These are phyloP conservation scores for Cordyceps militaris DNA, from an alignment of 2,329 filamentous ascomycete genomes.

Conservation along the genomic window DNA sequence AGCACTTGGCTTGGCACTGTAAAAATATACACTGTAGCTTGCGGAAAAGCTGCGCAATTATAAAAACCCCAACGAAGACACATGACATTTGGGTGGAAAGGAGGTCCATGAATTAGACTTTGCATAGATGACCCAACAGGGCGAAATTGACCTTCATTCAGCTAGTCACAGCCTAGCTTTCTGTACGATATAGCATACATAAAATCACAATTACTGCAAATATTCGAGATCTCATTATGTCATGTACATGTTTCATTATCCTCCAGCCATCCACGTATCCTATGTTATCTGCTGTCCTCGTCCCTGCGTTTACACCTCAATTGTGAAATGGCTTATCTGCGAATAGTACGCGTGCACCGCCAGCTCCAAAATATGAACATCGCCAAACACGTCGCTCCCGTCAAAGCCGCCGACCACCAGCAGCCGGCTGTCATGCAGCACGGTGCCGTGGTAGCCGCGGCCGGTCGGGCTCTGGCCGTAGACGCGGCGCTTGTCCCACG, in stretches of 20 bases:
- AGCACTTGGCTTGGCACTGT: neutral
- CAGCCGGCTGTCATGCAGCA: constrained; percentile 58
- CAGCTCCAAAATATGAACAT: constrained; percentile 60
- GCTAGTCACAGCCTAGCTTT: neutral
- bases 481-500: constrained; percentile 61
- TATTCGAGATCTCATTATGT: neutral
- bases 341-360: constrained; percentile 66
- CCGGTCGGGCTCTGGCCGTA: constrained; percentile 58
- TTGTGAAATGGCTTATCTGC: constrained; percentile 65
- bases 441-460: constrained; percentile 59
- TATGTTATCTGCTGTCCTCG: neutral
- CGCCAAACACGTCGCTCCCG: constrained; percentile 59
- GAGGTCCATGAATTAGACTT: neutral
- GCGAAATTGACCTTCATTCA: neutral
- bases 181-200: neutral
- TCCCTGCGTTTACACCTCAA: constrained; percentile 45
- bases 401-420: constrained; percentile 61
- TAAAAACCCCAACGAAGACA: too few relatives aligned
- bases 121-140: neutral
- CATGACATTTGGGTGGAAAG: neutral
- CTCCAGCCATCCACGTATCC: neutral
- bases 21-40: neutral
- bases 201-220: neutral
- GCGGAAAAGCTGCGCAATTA: neutral
- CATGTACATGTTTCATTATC: neutral